Base-by-base conservation (phyloP, 495 filamentous ascomycete species). In the Eremomyces bilateralis region DNA sequence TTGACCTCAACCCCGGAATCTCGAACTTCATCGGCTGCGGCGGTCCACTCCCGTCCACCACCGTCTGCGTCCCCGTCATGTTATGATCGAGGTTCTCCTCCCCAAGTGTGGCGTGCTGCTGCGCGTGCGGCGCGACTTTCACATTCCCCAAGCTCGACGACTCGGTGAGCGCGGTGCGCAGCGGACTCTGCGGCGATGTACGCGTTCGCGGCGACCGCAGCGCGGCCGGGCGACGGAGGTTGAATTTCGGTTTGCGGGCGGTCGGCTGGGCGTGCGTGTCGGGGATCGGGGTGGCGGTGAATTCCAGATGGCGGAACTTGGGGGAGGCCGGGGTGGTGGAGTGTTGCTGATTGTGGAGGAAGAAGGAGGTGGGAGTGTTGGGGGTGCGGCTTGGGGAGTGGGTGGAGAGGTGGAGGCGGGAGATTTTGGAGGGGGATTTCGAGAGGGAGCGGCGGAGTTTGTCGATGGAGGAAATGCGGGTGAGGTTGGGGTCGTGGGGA, bases 391-490 rank as follows among this genome's bases (percentile, higher is more conserved):
- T 66, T 65, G 13, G 64, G 56, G 24, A 27, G 6, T 6, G 8
- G 19, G 65, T 60, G 29, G 70, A 56, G 18, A 84, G 52, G 22
- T 65, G 66, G 44, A 83, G 80, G 41, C 63, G 61, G 15, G 68
- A 64, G 27, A 61, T 64, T 49, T 82, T 90, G 5, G 83, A 90
- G 6, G 82, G 83, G 6, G 82, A 91, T 30, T 80, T 64, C 19
- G 80, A 90, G 31, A 93, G 60, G 15, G 83, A 90, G 42, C 81
- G 75, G 28, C 81, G 67, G 28, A 93, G 54, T 42, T 81, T 73
- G 42, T 74, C 63, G 34, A 90, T 74, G 12, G 77, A 69, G 43
- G 67, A 72, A 44, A 80, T 73, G 57, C 75, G 71, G n/a, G n/a
- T n/a, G n/a, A n/a, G n/a, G n/a, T n/a, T 44, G 79, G 74, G 37